A percentile compares a stretch with the other conserved stretches of the same genome.
These are phyloP conservation scores for Pseudogymnoascus verrucosus DNA, from an alignment of 2,329 filamentous ascomycete genomes.

Conservation along the genomic window DNA sequence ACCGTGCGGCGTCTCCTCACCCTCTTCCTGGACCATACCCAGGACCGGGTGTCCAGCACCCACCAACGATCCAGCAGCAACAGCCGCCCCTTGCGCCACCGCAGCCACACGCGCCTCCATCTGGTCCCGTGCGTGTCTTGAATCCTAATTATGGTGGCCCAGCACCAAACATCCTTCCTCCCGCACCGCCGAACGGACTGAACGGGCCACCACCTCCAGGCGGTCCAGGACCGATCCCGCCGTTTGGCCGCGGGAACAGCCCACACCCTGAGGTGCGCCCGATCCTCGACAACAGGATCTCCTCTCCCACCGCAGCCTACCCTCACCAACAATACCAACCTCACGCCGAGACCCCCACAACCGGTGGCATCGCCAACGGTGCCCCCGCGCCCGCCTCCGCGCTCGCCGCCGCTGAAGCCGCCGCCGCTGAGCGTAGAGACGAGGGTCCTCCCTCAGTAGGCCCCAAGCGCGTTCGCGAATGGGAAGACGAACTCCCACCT, in stretches of 20 bases:
- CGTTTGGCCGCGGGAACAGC: constrained; percentile 67
- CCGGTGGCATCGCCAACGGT: constrained; percentile 43
- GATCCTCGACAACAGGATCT: constrained; percentile 73
- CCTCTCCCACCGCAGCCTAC: constrained; percentile 86
- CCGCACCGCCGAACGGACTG: constrained; percentile 33
- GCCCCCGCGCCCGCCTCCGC: constrained; percentile 59
- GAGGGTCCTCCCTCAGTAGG: constrained; percentile 70
- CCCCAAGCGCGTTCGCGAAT: constrained; percentile 81
- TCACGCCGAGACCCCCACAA: constrained; percentile 49
- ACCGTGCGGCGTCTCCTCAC: constrained; percentile 45
- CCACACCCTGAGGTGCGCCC: constrained; percentile 78
- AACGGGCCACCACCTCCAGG: constrained; percentile 19
- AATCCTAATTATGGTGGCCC: constrained; percentile 52
- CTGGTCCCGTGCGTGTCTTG: constrained; percentile 44
- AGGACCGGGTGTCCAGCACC: constrained; percentile 17
- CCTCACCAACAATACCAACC: constrained; percentile 74
- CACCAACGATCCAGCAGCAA: constrained; percentile 31
- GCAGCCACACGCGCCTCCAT: constrained; percentile 36
- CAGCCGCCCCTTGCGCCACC: constrained; percentile 44
- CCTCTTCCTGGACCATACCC: constrained; percentile 21
- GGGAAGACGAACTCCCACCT: constrained; percentile 66
- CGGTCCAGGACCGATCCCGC: constrained; percentile 42
- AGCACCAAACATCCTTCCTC: constrained; percentile 35
- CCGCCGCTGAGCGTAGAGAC: constrained; percentile 56
- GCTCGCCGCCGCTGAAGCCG: constrained; percentile 59